phyloP scores from a whole-genome alignment of 202 grass and related monocot genomes.

The Brachypodium distachyon region DNA sequence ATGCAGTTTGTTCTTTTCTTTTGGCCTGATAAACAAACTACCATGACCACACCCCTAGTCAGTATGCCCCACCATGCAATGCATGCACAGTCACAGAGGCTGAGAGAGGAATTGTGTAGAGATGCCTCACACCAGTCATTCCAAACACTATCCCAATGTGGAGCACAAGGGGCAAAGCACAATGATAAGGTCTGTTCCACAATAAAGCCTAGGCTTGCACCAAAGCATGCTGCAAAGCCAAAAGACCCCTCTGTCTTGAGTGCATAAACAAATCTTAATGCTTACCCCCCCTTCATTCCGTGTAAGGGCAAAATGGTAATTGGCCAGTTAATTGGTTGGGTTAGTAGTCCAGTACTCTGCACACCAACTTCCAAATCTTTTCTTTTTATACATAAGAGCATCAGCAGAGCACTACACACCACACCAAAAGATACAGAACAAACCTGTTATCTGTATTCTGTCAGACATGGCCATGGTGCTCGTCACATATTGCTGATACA shows the following conservation, averaged over 20 bases:
- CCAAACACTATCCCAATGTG: constrained; percentile 26
- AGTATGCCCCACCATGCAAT: background rate
- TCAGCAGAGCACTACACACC: constrained; percentile 24
- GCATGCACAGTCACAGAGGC: constrained; percentile 13
- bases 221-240: constrained; percentile 48
- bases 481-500: background rate
- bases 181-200: constrained; percentile 53
- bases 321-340: background rate
- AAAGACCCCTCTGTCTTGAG: constrained; percentile 45
- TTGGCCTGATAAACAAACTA: constrained; percentile 28
- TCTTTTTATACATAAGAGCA: constrained; percentile 32
- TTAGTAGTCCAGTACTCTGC: background rate
- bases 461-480: background rate
- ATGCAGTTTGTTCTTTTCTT: constrained; percentile 30
- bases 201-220: constrained; percentile 18
- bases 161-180: constrained; percentile 31
- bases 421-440: background rate
- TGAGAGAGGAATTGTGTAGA: background rate
- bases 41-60: constrained; percentile 17
- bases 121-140: background rate
- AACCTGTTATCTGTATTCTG: background rate
- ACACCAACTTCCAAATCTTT: constrained; percentile 38
- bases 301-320: constrained; percentile 19
- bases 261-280: constrained; percentile 46
- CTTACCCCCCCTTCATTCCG: background rate